Conservation (phyloP, 768 basidiomycete species). For the Astraeus odoratus region DNA sequence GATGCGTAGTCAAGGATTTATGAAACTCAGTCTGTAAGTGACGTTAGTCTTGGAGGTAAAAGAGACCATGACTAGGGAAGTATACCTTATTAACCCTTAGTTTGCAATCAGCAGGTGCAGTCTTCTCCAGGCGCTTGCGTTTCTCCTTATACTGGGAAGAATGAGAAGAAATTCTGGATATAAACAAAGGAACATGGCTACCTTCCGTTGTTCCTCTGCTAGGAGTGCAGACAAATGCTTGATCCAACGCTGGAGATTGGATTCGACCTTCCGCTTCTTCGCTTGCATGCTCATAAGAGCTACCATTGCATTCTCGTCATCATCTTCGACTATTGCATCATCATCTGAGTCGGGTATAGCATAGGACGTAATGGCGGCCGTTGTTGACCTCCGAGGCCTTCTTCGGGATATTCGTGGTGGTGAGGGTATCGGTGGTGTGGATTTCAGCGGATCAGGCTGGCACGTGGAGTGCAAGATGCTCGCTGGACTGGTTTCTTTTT, state of each 20-base stretch:
- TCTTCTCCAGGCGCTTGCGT: conserved; percentile 49
- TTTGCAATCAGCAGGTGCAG: conserved; percentile 36
- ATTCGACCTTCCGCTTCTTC: conserved; percentile 35
- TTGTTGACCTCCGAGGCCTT: conserved; percentile 54
- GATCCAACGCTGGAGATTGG: conserved; percentile 59
- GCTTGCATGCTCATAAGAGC: conserved; percentile 23
- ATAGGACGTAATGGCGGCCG: conserved; percentile 50
- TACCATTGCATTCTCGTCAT: conserved; percentile 28
- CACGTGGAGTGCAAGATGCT: conserved; percentile 20
- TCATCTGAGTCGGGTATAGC: conserved; percentile 67
- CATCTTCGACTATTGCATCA: conserved; percentile 42
- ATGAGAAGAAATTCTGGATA: conserved; percentile 1
- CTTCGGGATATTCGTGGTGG: conserved; percentile 33
- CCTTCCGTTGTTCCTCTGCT: conserved; percentile 67
- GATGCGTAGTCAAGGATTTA: conserved; percentile 49
- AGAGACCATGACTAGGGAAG: not conserved
- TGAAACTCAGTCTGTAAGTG: conserved; percentile 57
- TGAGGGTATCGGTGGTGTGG: conserved; percentile 8
- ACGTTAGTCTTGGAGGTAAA: conserved; percentile 2
- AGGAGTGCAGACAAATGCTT: conserved; percentile 52
- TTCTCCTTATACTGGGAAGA: conserved; percentile 50
- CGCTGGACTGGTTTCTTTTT: conserved; percentile 34
- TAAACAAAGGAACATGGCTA: conserved; percentile 21
- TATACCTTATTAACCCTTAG: conserved; percentile 55
- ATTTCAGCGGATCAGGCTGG: conserved; percentile 11